Evolutionary conservation across 192 early-diverging fungal species (phyloP).

Genomic region (Gaertneriomyces sp.): DNA sequence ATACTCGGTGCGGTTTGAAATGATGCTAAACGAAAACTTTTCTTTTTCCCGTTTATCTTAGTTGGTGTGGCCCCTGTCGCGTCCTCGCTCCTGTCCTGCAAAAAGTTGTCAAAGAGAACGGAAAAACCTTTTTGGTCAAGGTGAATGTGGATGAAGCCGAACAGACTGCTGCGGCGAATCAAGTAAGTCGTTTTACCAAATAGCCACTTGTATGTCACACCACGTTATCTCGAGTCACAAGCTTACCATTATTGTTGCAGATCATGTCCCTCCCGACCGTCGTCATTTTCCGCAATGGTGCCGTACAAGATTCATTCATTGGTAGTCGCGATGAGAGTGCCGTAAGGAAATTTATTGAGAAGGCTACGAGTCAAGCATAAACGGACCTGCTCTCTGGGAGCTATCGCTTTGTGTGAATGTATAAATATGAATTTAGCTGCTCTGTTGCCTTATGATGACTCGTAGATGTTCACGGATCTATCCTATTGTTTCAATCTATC

Average conservation of each 20-base stretch:
- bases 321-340: slow-evolving; percentile 53
- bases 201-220: neutral
- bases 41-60: slow-evolving; percentile 9
- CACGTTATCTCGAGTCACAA: neutral
- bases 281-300: slow-evolving; percentile 61
- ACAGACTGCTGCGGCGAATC: slow-evolving; percentile 59
- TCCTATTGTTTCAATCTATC: no score
- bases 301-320: slow-evolving; percentile 62
- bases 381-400: no score
- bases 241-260: slow-evolving; percentile 21
- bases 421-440: no score
- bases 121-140: slow-evolving; percentile 69
- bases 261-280: slow-evolving; percentile 74
- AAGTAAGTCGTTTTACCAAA: slow-evolving; percentile 37
- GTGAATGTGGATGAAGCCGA: slow-evolving; percentile 69
- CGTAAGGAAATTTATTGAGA: slow-evolving; percentile 54
- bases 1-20: no score
- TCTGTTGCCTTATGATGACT: no score
- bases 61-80: slow-evolving; percentile 85
- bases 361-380: slow-evolving; percentile 16
- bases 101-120: slow-evolving; percentile 58
- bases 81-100: slow-evolving; percentile 68
- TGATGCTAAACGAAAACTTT: neutral
- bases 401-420: no score
- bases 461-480: no score